These are phyloP conservation scores for Ophiostoma sp. DNA, from an alignment of 2,329 filamentous ascomycete species.

Conservation along the genomic window DNA sequence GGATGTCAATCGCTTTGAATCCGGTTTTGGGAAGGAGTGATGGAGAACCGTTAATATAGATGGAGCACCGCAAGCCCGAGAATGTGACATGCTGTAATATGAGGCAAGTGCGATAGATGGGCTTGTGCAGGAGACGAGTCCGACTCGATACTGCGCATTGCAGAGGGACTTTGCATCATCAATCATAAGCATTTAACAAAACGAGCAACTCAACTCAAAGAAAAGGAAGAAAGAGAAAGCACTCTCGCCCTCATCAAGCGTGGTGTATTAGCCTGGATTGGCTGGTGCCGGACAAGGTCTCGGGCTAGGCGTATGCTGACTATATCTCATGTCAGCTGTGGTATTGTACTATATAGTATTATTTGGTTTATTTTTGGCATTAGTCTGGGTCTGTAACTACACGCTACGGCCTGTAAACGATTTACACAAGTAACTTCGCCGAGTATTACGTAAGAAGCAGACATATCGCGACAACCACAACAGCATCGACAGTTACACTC, in stretches of 20 bases:
- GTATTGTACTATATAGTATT: neutral
- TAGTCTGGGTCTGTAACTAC: neutral
- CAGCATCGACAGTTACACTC: neutral
- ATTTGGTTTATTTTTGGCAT: neutral
- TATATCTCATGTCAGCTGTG: neutral
- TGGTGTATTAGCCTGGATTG: neutral
- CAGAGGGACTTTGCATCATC: neutral
- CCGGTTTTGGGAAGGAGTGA: neutral
- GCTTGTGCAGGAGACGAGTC: neutral
- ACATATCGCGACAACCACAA: neutral
- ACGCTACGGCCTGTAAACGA: neutral
- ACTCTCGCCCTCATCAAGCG: too few species aligned
- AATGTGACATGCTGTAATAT: neutral
- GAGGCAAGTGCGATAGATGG: neutral
- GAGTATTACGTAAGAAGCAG: neutral
- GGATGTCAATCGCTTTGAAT: neutral
- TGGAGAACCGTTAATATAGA: neutral
- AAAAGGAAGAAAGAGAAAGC: too few species aligned
- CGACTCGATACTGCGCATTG: neutral
- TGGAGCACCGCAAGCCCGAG: slow-evolving; percentile 1
- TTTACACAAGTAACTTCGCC: neutral
- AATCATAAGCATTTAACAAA: neutral
- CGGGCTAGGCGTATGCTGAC: neutral
- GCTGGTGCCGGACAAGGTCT: neutral
- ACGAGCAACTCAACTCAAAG: neutral